These are phyloP conservation scores for Neonectria magnoliae DNA, from an alignment of 2,329 filamentous ascomycete genomes.

Conservation along the genomic window DNA sequence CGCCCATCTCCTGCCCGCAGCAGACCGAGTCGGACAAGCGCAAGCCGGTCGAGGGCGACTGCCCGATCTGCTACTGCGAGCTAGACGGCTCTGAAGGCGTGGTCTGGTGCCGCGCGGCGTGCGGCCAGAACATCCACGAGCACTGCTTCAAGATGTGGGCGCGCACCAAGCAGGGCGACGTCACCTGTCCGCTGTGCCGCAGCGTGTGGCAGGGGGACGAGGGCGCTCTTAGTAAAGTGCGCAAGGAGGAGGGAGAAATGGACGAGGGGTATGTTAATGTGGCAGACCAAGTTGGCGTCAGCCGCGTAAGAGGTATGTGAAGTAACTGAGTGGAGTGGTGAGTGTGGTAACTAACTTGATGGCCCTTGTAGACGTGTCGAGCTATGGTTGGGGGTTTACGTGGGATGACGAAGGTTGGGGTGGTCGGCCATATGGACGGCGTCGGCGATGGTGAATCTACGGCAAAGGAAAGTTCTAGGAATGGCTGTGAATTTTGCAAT, in stretches of 20 bases:
- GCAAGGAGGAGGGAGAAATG: slow-evolving; percentile 51
- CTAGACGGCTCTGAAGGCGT: slow-evolving; percentile 53
- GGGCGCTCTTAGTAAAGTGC: slow-evolving; percentile 55
- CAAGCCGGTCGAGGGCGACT: slow-evolving; percentile 63
- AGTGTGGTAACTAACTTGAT: slow-evolving; percentile 17
- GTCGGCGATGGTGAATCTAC: not conserved
- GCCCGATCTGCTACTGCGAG: slow-evolving; percentile 66
- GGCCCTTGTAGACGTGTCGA: slow-evolving; percentile 15
- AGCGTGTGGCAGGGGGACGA: slow-evolving; percentile 62
- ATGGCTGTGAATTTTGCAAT: not conserved
- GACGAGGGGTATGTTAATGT: slow-evolving; percentile 71
- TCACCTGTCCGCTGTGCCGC: slow-evolving; percentile 71
- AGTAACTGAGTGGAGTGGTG: not conserved
- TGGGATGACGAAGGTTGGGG: not conserved
- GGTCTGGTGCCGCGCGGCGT: slow-evolving; percentile 63
- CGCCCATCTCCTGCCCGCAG: slow-evolving; percentile 55
- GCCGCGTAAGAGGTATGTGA: slow-evolving; percentile 58
- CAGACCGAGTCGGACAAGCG: slow-evolving; percentile 49
- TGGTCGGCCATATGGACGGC: not conserved
- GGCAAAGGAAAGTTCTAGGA: not conserved
- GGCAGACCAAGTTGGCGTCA: slow-evolving; percentile 68
- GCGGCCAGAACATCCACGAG: slow-evolving; percentile 65
- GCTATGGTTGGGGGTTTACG: slow-evolving; percentile 26
- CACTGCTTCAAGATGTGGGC: slow-evolving; percentile 66
- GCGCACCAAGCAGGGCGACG: slow-evolving; percentile 53